These are phyloP conservation scores for Kalaharituber pfeilii DNA, from an alignment of 2,329 filamentous ascomycete genomes.

Conservation along the genomic window DNA sequence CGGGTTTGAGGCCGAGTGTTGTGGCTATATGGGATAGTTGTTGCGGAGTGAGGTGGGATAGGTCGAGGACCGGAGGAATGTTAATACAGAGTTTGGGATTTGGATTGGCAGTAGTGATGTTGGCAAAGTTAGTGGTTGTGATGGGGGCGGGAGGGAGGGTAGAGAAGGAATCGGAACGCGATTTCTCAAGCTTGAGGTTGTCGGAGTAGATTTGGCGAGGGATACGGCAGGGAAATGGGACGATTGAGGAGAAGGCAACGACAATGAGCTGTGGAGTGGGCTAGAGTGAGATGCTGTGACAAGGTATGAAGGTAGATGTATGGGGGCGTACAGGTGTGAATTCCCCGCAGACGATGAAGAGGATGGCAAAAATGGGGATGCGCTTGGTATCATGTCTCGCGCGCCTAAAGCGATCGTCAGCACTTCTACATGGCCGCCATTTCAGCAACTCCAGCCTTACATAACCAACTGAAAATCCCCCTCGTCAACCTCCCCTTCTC, in stretches of 20 bases:
- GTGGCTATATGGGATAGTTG: conserved; percentile 30
- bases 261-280: conserved; percentile 39
- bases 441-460: conserved; percentile 19
- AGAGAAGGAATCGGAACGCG: conserved; percentile 36
- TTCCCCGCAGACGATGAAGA: conserved; percentile 67
- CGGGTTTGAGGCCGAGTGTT: conserved; percentile 20
- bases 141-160: conserved; percentile 22
- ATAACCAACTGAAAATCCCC: conserved; percentile 23
- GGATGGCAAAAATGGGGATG: conserved; percentile 57
- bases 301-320: background rate
- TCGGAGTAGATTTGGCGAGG: conserved; percentile 52
- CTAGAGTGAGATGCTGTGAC: background rate
- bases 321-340: conserved; percentile 44
- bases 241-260: conserved; percentile 47
- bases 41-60: conserved; percentile 11
- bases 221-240: conserved; percentile 69
- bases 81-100: conserved; percentile 12
- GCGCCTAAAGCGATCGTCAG: conserved; percentile 46
- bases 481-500: conserved; percentile 26
- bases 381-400: conserved; percentile 56
- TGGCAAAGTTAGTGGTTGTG: conserved; percentile 15
- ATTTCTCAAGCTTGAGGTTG: conserved; percentile 36
- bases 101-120: conserved; percentile 21
- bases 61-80: background rate
- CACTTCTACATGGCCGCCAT: conserved; percentile 43